These are phyloP conservation scores for Chlamydomonas incerta DNA, from an alignment of 139 green algal species.

Conservation along the genomic window DNA sequence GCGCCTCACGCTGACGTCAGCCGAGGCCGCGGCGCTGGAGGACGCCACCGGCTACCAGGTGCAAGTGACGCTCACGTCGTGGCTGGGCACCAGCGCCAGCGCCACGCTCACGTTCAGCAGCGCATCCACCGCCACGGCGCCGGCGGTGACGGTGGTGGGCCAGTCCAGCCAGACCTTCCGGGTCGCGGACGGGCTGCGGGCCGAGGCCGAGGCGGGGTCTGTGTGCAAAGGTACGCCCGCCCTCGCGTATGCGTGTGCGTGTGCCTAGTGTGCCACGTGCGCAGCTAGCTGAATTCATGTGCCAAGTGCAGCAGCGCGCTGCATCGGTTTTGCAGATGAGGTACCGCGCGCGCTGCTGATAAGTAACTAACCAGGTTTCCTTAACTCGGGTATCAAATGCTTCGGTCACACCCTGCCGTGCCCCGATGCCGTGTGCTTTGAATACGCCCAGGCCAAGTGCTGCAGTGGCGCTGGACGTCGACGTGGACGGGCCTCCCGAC, in stretches of 20 bases:
- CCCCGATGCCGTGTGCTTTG: background rate
- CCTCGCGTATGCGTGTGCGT: too few species aligned
- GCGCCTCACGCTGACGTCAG: background rate
- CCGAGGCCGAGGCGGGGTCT: background rate
- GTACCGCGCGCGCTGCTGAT: background rate
- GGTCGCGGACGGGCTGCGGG: background rate
- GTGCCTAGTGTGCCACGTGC: too few species aligned
- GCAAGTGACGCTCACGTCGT: background rate
- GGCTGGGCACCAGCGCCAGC: conserved; percentile 16
- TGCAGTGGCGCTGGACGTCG: conserved; percentile 25
- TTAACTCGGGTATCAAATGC: background rate
- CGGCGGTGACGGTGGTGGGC: background rate
- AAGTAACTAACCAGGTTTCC: too few species aligned
- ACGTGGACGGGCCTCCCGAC: background rate
- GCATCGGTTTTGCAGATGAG: background rate
- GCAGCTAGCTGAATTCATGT: too few species aligned
- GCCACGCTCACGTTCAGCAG: background rate
- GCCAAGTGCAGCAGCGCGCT: background rate
- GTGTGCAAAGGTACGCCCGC: background rate
- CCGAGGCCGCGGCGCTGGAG: background rate
- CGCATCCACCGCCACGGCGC: background rate
- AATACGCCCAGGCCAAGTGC: background rate
- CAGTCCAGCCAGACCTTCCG: background rate
- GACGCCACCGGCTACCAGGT: background rate
- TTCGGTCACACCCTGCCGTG: background rate